Percentiles rank a stretch among this genome's conserved stretches.
phyloP scores from a whole-genome alignment of 75 land plant species.

The Pinus taeda region DNA sequence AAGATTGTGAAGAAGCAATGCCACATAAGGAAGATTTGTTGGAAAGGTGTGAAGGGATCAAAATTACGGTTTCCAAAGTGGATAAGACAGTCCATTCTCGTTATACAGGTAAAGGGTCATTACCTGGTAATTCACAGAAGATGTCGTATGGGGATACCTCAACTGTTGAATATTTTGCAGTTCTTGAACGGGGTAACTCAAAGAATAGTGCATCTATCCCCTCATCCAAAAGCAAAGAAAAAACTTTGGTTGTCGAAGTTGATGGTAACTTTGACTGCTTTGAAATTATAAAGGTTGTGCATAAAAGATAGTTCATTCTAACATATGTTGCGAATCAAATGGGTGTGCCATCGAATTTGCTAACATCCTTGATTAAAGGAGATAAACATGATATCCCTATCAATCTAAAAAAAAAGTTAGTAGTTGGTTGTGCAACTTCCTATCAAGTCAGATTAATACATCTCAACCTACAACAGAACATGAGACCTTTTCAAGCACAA shows the following conservation, averaged over 20 bases:
- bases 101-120: no score
- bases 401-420: not conserved
- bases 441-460: not conserved
- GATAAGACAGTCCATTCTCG: not conserved
- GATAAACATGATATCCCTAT: not conserved
- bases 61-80: not conserved
- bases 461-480: not conserved
- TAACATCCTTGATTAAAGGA: slow-evolving; percentile 4
- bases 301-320: slow-evolving; percentile 31
- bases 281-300: slow-evolving; percentile 22
- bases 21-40: not conserved
- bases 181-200: not conserved
- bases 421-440: not conserved
- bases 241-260: not conserved
- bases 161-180: not conserved
- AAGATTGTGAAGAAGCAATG: not conserved
- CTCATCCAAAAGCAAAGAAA: not conserved
- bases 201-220: not conserved
- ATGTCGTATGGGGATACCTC: not conserved
- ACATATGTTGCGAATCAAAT: slow-evolving; percentile 36
- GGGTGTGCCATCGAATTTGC: slow-evolving; percentile 31
- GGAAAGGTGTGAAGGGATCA: no score
- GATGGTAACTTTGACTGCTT: not conserved
- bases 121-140: not conserved
- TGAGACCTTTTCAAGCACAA: not conserved